A percentile compares a stretch with the other conserved stretches of the same genome.
Evolutionary conservation across 345 rosid species (phyloP).

Genomic region (Camelina sativa): DNA sequence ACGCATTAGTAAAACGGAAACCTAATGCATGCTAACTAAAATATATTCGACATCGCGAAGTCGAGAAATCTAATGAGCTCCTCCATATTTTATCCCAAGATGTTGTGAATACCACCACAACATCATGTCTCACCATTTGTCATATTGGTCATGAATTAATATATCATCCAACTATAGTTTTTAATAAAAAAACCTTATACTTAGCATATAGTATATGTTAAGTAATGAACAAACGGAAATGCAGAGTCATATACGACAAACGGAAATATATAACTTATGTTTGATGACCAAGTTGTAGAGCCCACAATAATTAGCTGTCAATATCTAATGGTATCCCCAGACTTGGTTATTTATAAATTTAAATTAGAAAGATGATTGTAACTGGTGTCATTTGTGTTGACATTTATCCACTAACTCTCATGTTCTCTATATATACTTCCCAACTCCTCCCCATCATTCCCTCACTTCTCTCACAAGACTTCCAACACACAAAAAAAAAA

Average conservation of each 20-base stretch:
- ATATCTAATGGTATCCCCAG: slow-evolving; percentile 41
- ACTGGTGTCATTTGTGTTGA: slow-evolving; percentile 35
- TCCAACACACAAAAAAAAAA: slow-evolving; percentile 25
- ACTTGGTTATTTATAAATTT: slow-evolving; percentile 32
- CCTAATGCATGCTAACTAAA: slow-evolving; percentile 5
- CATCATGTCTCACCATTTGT: neutral
- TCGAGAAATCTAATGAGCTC: slow-evolving; percentile 1
- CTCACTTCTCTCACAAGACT: slow-evolving; percentile 40
- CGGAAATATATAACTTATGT: slow-evolving; percentile 16
- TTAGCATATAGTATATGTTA: neutral
- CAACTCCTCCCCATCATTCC: slow-evolving; percentile 32
- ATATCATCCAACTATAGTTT: neutral
- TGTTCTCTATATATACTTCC: slow-evolving; percentile 43
- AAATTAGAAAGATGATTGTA: slow-evolving; percentile 25
- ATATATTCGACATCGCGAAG: neutral
- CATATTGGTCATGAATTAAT: neutral
- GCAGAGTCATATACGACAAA: slow-evolving; percentile 36
- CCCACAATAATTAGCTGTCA: slow-evolving; percentile 39
- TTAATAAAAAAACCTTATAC: neutral
- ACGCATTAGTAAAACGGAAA: slow-evolving; percentile 1
- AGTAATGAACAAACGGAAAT: slow-evolving; percentile 24
- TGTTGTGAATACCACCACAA: neutral
- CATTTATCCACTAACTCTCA: slow-evolving; percentile 40
- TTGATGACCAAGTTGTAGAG: slow-evolving; percentile 43
- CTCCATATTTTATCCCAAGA: slow-evolving; percentile 1